Evolutionary conservation across 177 flowering plant genomes (phyloP), one percentile per base, ranked within the genome.

Genomic region (Vitis hybrid): DNA sequence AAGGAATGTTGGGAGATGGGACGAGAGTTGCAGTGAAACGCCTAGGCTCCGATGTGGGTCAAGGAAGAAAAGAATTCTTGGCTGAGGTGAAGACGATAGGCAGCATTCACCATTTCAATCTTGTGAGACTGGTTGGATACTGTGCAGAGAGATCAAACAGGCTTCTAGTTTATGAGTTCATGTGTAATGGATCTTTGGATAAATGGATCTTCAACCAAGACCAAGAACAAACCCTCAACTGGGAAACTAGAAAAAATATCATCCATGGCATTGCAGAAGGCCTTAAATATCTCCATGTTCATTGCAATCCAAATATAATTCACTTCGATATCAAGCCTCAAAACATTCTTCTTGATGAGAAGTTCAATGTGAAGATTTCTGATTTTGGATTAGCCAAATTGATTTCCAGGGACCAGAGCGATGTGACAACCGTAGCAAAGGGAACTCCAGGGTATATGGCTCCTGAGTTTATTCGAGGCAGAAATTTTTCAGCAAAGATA

Each of bases 301-400:
- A 56, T 3, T 67, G 70, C 51, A 11, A 29, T 1, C 51, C 31
- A 15, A 55, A 48, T 31, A 67, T 67, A 13, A 18, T 52, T 10
- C 70, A 67, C 48, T 33, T 67, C 2, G 70, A 67, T 33, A 67
- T 67, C n/a, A 67, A 67, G 61, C 70, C 70, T 13, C 70, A 67
- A 33, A 67, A 67, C 45, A 33, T 67, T 33, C 70, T 67, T 62
- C 16, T 67, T 20, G 70, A 67, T 16, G 62, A 31, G 16, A 67
- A 67, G n/a, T 33, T 67, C 26, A 26, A 26, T 26, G 26, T 26
- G 26, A 26, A 26, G 26, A 26, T 26, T 26, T 26, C 26, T 26
- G 26, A 26, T 26, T 26, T 26, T 26, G 26, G 26, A 26, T 26
- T 26, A 26, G 26, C 26, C 26, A 26, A 26, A 26, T 26, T 26